A percentile compares a stretch with the other conserved stretches of the same genome.
Evolutionary conservation across 176 grass and related monocot species (phyloP).

Genomic region (Oryza rufipogon): DNA sequence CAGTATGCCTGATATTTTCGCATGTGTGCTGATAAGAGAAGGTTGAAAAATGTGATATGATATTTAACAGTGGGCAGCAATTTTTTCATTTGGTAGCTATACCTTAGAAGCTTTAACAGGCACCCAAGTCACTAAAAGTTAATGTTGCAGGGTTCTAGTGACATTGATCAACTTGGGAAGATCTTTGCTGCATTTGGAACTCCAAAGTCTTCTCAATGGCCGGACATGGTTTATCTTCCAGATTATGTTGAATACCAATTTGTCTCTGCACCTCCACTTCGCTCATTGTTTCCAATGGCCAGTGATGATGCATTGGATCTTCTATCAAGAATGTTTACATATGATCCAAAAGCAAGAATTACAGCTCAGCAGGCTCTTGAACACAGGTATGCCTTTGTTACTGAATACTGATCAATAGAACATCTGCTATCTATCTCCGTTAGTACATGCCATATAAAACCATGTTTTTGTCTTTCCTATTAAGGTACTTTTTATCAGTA

Average conservation of each 20-base stretch:
- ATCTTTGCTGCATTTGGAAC: conserved; percentile 96
- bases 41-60: background rate
- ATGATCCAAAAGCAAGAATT: conserved; percentile 98
- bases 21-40: background rate
- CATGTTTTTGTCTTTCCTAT: conserved; percentile 35
- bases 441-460: conserved; percentile 35
- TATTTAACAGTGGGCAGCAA: conserved; percentile 20
- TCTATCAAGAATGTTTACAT: conserved; percentile 89
- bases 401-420: conserved; percentile 5
- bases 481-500: conserved; percentile 89
- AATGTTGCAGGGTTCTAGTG: conserved; percentile 80
- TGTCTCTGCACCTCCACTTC: conserved; percentile 77
- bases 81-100: conserved; percentile 13
- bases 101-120: background rate
- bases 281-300: conserved; percentile 84
- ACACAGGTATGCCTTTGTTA: conserved; percentile 68
- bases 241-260: conserved; percentile 99
- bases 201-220: conserved; percentile 91
- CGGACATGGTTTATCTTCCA: conserved; percentile 96
- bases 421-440: background rate
- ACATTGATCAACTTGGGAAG: conserved; percentile 98
- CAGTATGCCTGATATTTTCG: background rate
- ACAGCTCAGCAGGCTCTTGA: conserved; percentile 91
- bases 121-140: conserved; percentile 23
- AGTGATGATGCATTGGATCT: conserved; percentile 96